Evolutionary conservation across 306 rosid species (phyloP), one percentile per base, ranked within the genome.

Genomic region (Vicia villosa): DNA sequence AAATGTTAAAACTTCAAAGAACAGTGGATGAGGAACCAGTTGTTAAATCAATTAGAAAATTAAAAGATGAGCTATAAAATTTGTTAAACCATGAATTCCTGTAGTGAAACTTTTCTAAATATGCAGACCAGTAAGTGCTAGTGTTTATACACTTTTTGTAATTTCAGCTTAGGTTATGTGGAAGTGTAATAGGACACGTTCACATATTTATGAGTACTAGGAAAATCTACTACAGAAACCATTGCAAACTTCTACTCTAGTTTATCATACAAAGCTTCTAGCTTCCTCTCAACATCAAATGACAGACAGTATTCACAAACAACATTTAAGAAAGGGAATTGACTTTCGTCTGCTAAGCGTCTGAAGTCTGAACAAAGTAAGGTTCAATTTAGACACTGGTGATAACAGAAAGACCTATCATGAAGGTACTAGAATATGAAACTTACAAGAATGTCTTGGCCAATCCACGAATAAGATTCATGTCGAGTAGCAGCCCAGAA

Each of bases 391-490:
- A 80, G 61, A 69, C 45, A 59, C 28, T 56, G 68, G 68, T 65
- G 49, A 73, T 65, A 74, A 56, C 42, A 65, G 50, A 63, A 79
- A 58, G 69, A 73, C 22, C 51, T n/a, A 12, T 22, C 40, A 6
- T 60, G 55, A 32, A 66, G 16, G 10, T 72, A 60, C 19, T 41
- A 67, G 58, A 42, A 72, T 20, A 43, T 61, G 70, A 66, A 74
- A 80, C 97, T 95, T 89, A 95, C 99, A 80, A 95, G 95, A 82
- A 83, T 51, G 82, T 95, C 97, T 84, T 95, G 99, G 74, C 96
- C 97, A 81, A 83, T 8, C 97, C 97, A 95, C 45, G 97, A 86
- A 81, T 84, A 91, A 54, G 96, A 84, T 69, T 84, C 86, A 68
- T 4, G 81, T 43, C 99, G 81, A 42, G 85, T 83, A 22, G 76